These are phyloP conservation scores for Phytophthora ramorum DNA, from an alignment of 352 stramenopile species.

Conservation along the genomic window DNA sequence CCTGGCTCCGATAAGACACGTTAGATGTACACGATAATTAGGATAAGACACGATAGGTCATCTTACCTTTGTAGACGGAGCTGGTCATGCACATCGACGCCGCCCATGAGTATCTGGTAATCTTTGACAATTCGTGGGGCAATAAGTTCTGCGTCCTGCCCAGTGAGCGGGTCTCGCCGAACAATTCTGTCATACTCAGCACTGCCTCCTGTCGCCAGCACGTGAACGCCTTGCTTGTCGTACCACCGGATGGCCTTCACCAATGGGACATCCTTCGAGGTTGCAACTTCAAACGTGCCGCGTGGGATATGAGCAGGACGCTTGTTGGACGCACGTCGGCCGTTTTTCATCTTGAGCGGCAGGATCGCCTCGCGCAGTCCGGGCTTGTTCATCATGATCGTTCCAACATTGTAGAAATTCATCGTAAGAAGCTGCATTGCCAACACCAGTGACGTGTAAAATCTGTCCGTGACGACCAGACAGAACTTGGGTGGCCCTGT, in stretches of 20 bases:
- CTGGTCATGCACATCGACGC: no score
- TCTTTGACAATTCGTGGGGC: not conserved
- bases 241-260: not conserved
- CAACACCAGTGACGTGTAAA: constrained; percentile 6
- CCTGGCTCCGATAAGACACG: not conserved
- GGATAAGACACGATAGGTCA: not conserved
- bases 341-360: not conserved
- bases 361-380: not conserved
- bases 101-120: not conserved
- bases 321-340: constrained; percentile 1
- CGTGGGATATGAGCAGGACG: not conserved
- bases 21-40: not conserved
- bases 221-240: not conserved
- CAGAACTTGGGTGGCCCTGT: not conserved
- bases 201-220: not conserved
- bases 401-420: constrained; percentile 12
- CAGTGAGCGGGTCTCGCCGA: not conserved
- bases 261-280: not conserved
- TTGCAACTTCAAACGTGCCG: not conserved
- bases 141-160: not conserved
- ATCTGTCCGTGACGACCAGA: constrained; percentile 4
- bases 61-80: not conserved
- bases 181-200: not conserved
- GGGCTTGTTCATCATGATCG: not conserved
- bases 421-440: constrained; percentile 15